Percentiles rank a stretch among this genome's conserved stretches.
Evolutionary conservation across 1,139 yeast species (phyloP).

Genomic region (Pichia cactophila): DNA sequence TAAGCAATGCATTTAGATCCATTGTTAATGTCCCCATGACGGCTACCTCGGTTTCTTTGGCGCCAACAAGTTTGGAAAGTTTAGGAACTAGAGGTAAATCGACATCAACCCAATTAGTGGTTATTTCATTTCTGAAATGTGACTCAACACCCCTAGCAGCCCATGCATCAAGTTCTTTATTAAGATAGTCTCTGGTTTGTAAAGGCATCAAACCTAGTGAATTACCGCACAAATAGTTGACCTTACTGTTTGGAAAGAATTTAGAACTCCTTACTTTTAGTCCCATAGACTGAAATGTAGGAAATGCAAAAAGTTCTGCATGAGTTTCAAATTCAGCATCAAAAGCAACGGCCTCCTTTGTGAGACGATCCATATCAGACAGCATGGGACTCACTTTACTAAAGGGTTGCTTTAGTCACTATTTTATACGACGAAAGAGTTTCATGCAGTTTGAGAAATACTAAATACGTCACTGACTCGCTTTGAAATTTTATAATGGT

Average conservation of each 20-base stretch:
- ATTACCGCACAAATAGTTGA: conserved; percentile 78
- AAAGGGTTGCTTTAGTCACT: too few species aligned
- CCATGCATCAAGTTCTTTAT: conserved; percentile 77
- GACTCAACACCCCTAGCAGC: conserved; percentile 70
- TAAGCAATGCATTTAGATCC: conserved; percentile 67
- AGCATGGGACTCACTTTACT: background rate
- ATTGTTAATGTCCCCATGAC: conserved; percentile 79
- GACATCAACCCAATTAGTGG: conserved; percentile 71
- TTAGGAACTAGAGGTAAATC: conserved; percentile 69
- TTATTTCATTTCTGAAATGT: conserved; percentile 50
- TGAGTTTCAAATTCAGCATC: conserved; percentile 16
- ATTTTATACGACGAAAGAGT: too few species aligned
- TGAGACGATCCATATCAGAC: background rate
- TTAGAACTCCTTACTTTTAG: conserved; percentile 5
- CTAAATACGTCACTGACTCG: too few species aligned
- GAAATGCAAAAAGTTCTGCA: conserved; percentile 22
- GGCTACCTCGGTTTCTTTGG: conserved; percentile 65
- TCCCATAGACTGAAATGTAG: conserved; percentile 27
- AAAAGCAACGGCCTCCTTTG: conserved; percentile 13
- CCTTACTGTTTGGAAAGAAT: conserved; percentile 8
- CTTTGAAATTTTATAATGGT: too few species aligned
- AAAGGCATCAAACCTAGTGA: conserved; percentile 87
- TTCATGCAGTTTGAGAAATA: too few species aligned
- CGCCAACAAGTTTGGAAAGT: conserved; percentile 72
- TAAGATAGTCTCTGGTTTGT: conserved; percentile 48